Evolutionary conservation across 2,329 filamentous ascomycete species (phyloP), one percentile per base, ranked within the genome.

Genomic region (Colletotrichum sp.): DNA sequence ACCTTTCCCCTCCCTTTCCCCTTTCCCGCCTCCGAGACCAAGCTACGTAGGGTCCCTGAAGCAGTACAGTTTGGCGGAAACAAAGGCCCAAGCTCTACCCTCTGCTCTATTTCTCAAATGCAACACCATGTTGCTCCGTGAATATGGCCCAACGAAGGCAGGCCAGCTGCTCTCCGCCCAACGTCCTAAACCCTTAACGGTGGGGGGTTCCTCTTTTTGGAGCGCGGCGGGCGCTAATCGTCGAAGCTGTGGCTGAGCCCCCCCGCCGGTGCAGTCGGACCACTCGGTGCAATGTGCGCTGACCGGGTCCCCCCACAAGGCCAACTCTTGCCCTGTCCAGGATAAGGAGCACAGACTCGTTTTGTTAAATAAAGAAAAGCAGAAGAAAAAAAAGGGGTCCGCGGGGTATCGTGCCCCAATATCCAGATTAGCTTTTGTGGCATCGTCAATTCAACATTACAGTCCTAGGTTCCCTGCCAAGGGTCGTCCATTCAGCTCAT

Each of bases 401-500:
- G 65, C 61, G 72, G 72, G 72, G 68, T 66, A 66, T 48, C 15
- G 28, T 55, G 67, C 56, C 70, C 43, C 68, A 71, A 48, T 28
- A 27, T 25, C 52, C 43, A 65, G 64, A 73, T 58, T 64, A 39
- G 60, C 70, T 69, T 75, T 69, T 61, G 56, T 66, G 64, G 58
- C 70, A 76, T 69, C 74, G 64, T 43, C 58, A 74, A 69, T 76
- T 76, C 74, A 60, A 73, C 56, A 73, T 73, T 74, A 73, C 70
- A 52, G 60, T 76, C 61, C 65, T 32, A 36, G 48, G 27, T 58
- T 25, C 69, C 68, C 68, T 66, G 61, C 32, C 22, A 48, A 56
- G 62, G 27, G 36, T 56, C 28, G 43, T 8, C 13, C 34, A 10
- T 28, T 43, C n/a, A 30, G 60, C n/a, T 43, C 5, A 32, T 27